These are phyloP conservation scores for Pseudomassariella vexata DNA, from an alignment of 2,329 filamentous ascomycete genomes.

Conservation along the genomic window DNA sequence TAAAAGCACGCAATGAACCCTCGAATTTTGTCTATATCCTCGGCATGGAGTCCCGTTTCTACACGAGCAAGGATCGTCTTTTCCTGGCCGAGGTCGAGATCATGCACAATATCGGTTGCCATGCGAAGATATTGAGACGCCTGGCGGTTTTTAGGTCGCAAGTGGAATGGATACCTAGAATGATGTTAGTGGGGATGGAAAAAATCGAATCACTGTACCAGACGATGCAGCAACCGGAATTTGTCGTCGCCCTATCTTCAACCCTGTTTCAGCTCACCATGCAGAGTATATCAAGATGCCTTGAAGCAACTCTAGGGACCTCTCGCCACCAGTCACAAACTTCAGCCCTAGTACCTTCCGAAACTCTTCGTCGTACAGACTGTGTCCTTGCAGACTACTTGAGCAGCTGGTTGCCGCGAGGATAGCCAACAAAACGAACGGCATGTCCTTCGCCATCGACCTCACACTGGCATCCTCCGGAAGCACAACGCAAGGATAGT, in stretches of 20 bases:
- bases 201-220: not conserved
- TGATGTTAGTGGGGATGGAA: constrained; percentile 4
- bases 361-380: constrained; percentile 52
- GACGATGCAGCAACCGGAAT: not conserved
- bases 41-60: constrained; percentile 3
- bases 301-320: constrained; percentile 50
- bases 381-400: constrained; percentile 43
- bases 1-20: constrained; percentile 42
- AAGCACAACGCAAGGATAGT: constrained; percentile 38
- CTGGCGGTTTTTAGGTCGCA: constrained; percentile 45
- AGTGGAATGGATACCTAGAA: constrained; percentile 49
- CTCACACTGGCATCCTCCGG: constrained; percentile 34
- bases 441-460: constrained; percentile 36
- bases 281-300: constrained; percentile 51
- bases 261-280: constrained; percentile 37
- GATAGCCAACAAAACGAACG: constrained; percentile 50
- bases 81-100: constrained; percentile 43
- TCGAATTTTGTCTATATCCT: constrained; percentile 36
- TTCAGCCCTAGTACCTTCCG: constrained; percentile 50
- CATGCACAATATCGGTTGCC: constrained; percentile 42
- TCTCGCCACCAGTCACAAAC: constrained; percentile 51
- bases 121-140: constrained; percentile 46
- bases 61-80: constrained; percentile 2
- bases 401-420: constrained; percentile 44
- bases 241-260: not conserved